A percentile compares a stretch with the other conserved stretches of the same genome.
Evolutionary conservation across 305 asterid genomes (phyloP).

Genomic region (Salvia sclarea): DNA sequence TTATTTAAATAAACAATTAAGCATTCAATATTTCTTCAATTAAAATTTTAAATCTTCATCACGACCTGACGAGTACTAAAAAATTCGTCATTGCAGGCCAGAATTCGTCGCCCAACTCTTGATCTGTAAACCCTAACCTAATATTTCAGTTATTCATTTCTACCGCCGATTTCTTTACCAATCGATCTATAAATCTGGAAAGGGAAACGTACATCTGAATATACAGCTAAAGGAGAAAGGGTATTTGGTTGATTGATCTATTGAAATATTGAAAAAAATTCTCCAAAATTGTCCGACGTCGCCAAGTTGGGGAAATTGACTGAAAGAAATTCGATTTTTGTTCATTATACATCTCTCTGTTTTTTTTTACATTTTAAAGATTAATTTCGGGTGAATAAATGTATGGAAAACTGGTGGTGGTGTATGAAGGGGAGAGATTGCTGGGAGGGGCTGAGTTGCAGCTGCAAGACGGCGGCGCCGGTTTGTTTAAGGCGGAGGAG

Average conservation of each 20-base stretch:
- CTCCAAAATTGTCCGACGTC: constrained; percentile 22
- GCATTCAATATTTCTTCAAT: too few species aligned
- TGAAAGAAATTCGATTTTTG: constrained; percentile 6
- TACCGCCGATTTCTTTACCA: constrained; percentile 27
- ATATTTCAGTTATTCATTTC: constrained; percentile 17
- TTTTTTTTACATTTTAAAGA: background rate
- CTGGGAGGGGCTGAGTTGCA: constrained; percentile 83
- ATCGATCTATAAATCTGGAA: constrained; percentile 49
- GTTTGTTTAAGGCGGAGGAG: constrained; percentile 42
- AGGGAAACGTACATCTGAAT: constrained; percentile 43
- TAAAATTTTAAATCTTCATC: too few species aligned
- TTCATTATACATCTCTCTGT: background rate
- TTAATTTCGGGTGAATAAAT: constrained; percentile 34
- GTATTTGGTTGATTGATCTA: constrained; percentile 35
- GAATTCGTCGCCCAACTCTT: constrained; percentile 21
- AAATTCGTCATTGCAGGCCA: constrained; percentile 31
- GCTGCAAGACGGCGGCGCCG: constrained; percentile 58
- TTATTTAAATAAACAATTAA: too few species aligned
- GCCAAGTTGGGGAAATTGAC: constrained; percentile 30
- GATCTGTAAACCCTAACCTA: constrained; percentile 47
- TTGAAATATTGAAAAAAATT: constrained; percentile 36
- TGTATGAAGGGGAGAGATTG: constrained; percentile 74
- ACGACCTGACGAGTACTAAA: too few species aligned
- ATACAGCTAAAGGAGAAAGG: constrained; percentile 26
- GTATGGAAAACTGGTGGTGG: constrained; percentile 52